Evolutionary conservation across 148 eudicot species (phyloP).

Genomic region (Polygonum aviculare): DNA sequence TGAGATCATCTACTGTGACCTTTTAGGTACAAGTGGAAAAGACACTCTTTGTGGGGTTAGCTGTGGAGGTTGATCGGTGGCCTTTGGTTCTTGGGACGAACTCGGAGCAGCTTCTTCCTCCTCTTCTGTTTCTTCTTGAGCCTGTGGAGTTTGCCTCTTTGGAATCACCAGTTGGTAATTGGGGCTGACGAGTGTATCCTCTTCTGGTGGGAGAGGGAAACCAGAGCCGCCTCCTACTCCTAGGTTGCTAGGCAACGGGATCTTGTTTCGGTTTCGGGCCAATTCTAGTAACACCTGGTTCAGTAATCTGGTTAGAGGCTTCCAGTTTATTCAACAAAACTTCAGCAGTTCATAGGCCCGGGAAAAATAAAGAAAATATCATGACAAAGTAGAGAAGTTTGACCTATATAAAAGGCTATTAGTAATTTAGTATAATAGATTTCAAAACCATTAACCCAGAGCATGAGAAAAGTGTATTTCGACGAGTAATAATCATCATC

Average conservation of each 20-base stretch:
- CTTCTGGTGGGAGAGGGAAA: slow-evolving; percentile 76
- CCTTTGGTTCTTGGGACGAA: slow-evolving; percentile 49
- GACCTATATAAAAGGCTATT: not conserved
- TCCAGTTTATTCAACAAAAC: not conserved
- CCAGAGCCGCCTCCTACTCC: slow-evolving; percentile 31
- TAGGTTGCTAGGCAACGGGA: slow-evolving; percentile 57
- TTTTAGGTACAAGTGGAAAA: slow-evolving; percentile 64
- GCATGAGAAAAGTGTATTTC: not conserved
- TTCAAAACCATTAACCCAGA: not conserved
- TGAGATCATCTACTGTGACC: slow-evolving; percentile 18
- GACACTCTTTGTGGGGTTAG: slow-evolving; percentile 61
- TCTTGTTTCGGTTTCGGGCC: slow-evolving; percentile 74
- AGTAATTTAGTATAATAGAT: not conserved
- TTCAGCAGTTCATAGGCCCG: not conserved
- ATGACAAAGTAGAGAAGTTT: not conserved
- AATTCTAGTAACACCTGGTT: slow-evolving; percentile 68
- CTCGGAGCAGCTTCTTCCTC: slow-evolving; percentile 50
- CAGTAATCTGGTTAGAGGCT: not conserved
- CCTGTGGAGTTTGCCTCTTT: slow-evolving; percentile 32
- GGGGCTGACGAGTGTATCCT: slow-evolving; percentile 72
- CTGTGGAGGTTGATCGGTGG: slow-evolving; percentile 29
- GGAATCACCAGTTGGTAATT: slow-evolving; percentile 68
- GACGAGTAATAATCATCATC: not conserved
- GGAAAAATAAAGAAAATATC: not conserved
- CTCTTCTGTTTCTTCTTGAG: slow-evolving; percentile 51